Conservation (phyloP, 257 asterid species). For the Solanum ossicruentum region DNA sequence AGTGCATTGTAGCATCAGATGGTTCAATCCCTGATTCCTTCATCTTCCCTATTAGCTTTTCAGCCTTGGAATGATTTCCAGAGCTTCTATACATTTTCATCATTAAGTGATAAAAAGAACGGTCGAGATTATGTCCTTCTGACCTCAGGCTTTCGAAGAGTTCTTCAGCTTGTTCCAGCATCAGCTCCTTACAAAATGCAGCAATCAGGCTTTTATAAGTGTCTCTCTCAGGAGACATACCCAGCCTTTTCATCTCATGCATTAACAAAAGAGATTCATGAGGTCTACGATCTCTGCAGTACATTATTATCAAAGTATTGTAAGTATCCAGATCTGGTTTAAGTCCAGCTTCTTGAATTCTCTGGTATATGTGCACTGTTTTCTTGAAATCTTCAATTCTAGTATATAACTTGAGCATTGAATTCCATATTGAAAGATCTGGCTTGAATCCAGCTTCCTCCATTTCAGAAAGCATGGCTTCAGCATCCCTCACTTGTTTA, state of each 20-base stretch:
- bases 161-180: slow-evolving; percentile 82
- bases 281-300: slow-evolving; percentile 83
- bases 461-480: slow-evolving; percentile 85
- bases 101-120: slow-evolving; percentile 93
- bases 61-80: slow-evolving; percentile 67
- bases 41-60: slow-evolving; percentile 57
- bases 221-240: slow-evolving; percentile 48
- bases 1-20: slow-evolving; percentile 77
- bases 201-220: slow-evolving; percentile 90
- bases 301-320: slow-evolving; percentile 69
- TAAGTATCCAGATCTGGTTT: slow-evolving; percentile 77
- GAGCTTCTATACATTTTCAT: slow-evolving; percentile 85
- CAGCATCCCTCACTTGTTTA: slow-evolving; percentile 70
- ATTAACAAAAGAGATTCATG: slow-evolving; percentile 55
- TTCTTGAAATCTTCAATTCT: slow-evolving; percentile 75
- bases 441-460: slow-evolving; percentile 68
- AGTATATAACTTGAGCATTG: slow-evolving; percentile 57
- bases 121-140: slow-evolving; percentile 47
- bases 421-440: slow-evolving; percentile 62
- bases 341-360: slow-evolving; percentile 59
- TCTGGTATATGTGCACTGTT: slow-evolving; percentile 56
- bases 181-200: slow-evolving; percentile 61
- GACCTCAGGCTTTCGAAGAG: slow-evolving; percentile 52
- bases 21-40: slow-evolving; percentile 88
- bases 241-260: slow-evolving; percentile 52